Percentiles rank a stretch among this genome's conserved stretches.
phyloP scores from a whole-genome alignment of 2,329 filamentous ascomycete genomes.

The Penicillium sp. region DNA sequence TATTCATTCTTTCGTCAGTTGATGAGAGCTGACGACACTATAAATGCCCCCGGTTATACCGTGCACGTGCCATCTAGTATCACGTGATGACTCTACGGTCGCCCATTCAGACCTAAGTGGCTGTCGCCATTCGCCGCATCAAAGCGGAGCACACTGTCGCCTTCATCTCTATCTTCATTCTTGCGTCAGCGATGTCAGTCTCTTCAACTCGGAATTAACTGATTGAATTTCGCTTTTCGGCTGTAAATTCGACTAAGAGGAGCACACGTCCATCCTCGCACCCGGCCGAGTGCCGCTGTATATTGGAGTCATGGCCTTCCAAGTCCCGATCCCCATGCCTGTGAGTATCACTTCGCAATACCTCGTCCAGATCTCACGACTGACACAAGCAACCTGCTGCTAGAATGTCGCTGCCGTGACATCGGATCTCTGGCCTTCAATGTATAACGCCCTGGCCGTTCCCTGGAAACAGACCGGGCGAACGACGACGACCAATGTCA shows the following conservation, averaged over 20 bases:
- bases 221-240: neutral
- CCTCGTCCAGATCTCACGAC: neutral
- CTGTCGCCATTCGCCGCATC: constrained; percentile 31
- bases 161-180: constrained; percentile 9
- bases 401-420: constrained; percentile 41
- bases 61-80: neutral
- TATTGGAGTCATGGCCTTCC: constrained; percentile 44
- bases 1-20: neutral
- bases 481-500: constrained; percentile 10
- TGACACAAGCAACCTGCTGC: constrained; percentile 8
- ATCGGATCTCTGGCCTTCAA: constrained; percentile 39
- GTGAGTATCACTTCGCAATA: constrained; percentile 28
- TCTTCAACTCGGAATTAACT: constrained; percentile 3
- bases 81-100: constrained; percentile 23
- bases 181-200: constrained; percentile 23
- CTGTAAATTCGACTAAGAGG: constrained; percentile 8
- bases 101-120: constrained; percentile 17
- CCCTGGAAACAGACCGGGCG: constrained; percentile 30
- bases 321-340: constrained; percentile 41
- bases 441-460: constrained; percentile 33
- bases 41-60: neutral
- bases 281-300: constrained; percentile 34
- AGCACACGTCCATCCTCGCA: constrained; percentile 12
- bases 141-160: constrained; percentile 17
- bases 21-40: neutral